Evolutionary conservation across 768 basidiomycete species (phyloP).

Genomic region (Rhodosporidiobolus sp.): DNA sequence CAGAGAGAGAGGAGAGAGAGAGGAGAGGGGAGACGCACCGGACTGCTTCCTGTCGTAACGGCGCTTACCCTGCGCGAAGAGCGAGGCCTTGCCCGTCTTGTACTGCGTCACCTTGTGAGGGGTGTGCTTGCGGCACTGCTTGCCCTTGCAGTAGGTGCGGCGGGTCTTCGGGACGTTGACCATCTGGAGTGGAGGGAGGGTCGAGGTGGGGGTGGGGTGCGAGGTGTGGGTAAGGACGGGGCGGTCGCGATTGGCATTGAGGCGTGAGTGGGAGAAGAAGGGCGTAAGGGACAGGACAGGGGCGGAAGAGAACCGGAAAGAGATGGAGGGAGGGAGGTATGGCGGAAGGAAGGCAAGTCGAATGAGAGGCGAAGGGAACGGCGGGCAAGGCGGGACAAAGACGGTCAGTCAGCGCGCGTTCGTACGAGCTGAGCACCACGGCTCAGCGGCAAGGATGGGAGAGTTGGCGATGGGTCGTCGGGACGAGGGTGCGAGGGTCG

Average conservation of each 20-base stretch:
- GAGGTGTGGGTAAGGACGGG: background rate
- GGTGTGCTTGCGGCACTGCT: slow-evolving; percentile 94
- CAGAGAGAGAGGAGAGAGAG: background rate
- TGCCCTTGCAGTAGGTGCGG: slow-evolving; percentile 97
- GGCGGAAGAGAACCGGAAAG: background rate
- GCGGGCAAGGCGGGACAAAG: background rate
- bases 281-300: background rate
- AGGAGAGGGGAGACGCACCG: slow-evolving; percentile 45
- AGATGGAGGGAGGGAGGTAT: background rate
- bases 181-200: slow-evolving; percentile 53
- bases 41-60: slow-evolving; percentile 99
- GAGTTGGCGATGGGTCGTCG: background rate
- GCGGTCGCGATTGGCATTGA: too few species aligned
- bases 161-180: slow-evolving; percentile 98
- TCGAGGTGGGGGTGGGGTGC: background rate
- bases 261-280: background rate
- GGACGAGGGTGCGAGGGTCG: background rate
- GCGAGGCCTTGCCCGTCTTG: slow-evolving; percentile 99
- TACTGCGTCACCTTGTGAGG: slow-evolving; percentile 99
- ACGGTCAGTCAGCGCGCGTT: too few species aligned
- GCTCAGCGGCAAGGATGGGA: too few species aligned
- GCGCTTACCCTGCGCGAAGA: slow-evolving; percentile 98
- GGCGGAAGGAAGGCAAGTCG: background rate
- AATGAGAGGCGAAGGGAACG: background rate
- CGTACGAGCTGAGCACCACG: background rate